Evolutionary conservation across 768 basidiomycete species (phyloP), one percentile per base, ranked within the genome.

Genomic region (Trichaptum fuscoviolaceum): DNA sequence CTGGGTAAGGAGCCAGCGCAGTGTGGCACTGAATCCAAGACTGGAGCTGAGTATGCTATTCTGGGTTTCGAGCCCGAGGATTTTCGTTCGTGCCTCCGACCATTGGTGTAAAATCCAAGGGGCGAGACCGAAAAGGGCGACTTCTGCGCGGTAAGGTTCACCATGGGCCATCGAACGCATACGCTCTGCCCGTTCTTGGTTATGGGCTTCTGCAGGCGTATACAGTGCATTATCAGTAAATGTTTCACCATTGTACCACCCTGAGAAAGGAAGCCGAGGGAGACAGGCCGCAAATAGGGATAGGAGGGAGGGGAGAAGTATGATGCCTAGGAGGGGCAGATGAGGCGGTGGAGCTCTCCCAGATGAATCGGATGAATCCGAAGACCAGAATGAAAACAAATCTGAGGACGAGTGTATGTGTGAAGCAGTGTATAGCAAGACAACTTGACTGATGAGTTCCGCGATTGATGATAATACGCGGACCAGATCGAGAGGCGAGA

Each of bases 71-170:
- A 85, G 83, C 17, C 84, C 83, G 64, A 89, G 77, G 59, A 88
- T 83, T 23, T 85, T 76, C 73, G 81, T 84, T 70, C 88, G 80
- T 2, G 92, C 85, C 35, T 77, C 80, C 4, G 88, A 82, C 93
- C 93, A 96, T 7, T 86, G 85, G 65, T 85, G 82, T 66, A 95
- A 77, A 64, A 95, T 88, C 94, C 93, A 96, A 52, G 91, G 88
- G 12, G 87, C 88, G 18, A 96, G 82, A 4, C 91, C 91, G 74
- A 94, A 96, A 3, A 95, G 80, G 35, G 88, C 81, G 35, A 95
- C 83, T 74, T 96, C 93, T 18, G 89, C 87, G n/a, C 92, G 87
- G 74, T 91, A 87, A 0, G 78, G 72, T 52, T 92, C 92, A 71
- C 86, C 90, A 74, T 90, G 86, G 0, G 87, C 93, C 52, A 95